These are phyloP conservation scores for Papilionanthe hybrid DNA, from an alignment of 116 monocot species.

Conservation along the genomic window DNA sequence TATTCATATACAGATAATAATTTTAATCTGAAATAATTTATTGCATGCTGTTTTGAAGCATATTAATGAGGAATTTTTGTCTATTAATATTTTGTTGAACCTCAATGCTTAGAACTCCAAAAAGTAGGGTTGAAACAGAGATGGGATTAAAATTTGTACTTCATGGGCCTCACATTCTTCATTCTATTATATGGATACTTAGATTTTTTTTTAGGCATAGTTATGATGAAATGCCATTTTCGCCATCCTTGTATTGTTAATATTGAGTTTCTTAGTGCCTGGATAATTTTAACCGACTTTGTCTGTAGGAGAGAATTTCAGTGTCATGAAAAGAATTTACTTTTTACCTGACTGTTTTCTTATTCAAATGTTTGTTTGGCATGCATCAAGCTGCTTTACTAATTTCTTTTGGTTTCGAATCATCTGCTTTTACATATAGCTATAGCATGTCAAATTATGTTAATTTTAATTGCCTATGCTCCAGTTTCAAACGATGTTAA, in stretches of 20 bases:
- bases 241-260: background rate
- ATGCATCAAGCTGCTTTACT: background rate
- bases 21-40: background rate
- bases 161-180: background rate
- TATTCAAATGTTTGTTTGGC: background rate
- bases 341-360: background rate
- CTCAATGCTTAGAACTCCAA: background rate
- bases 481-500: background rate
- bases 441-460: background rate
- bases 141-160: background rate
- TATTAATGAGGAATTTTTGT: background rate
- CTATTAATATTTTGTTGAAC: background rate
- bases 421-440: background rate
- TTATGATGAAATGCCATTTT: background rate
- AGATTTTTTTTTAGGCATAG: background rate
- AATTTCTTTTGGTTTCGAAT: background rate
- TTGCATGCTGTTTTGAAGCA: background rate
- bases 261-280: background rate
- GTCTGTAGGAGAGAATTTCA: background rate
- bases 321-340: background rate
- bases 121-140: background rate
- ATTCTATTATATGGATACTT: background rate
- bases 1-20: background rate
- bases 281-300: background rate
- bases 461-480: background rate